Evolutionary conservation across 2,329 filamentous ascomycete species (phyloP), one percentile per base, ranked within the genome.

Genomic region (Nemania sp.): DNA sequence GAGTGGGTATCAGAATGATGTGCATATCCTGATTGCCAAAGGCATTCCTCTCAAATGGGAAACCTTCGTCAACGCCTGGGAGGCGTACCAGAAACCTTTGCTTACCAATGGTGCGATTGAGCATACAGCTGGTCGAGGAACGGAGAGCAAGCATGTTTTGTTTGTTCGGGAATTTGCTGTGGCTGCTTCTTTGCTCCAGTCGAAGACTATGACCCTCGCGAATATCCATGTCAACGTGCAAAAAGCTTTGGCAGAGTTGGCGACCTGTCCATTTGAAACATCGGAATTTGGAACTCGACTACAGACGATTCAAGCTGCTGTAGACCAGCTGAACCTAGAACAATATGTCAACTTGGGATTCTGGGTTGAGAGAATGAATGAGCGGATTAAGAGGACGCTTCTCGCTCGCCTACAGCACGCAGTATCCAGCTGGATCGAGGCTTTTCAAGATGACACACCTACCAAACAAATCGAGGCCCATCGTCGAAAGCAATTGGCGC

Each of bases 61-160:
- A 68, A 96, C 94, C 0, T 97, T 99, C 65, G 90, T 99, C 48
- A 93, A 97, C 70, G 92, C 91, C 1, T 97, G 97, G 70, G 94
- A 99, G 70, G 80, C 97, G 26, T 92, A 92, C 63, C 84, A 92
- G 60, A 88, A 77, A 71, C 60, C 80, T 3, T 80, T 83, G 49
- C 73, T 83, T 34, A 74, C 83, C 17, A 84, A 83, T 63, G 81
- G 80, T 51, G 72, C 78, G 67, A 74, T 88, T 67, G 81, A 89
- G 66, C 72, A 81, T 59, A 64, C 81, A 56, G 74, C 83, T 64
- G 66, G 64, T 34, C 61, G 64, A 50, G 80, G 52, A 81, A 82
- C 83, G 15, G 92, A 96, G 71, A 96, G 90, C 75, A 94, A 92
- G 71, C 95, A 99, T 70, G 91, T 97, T 45, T 89, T 96, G 68